Evolutionary conservation across 257 asterid species (phyloP), one percentile per base, ranked within the genome.

Genomic region (Scutellaria galericulata): DNA sequence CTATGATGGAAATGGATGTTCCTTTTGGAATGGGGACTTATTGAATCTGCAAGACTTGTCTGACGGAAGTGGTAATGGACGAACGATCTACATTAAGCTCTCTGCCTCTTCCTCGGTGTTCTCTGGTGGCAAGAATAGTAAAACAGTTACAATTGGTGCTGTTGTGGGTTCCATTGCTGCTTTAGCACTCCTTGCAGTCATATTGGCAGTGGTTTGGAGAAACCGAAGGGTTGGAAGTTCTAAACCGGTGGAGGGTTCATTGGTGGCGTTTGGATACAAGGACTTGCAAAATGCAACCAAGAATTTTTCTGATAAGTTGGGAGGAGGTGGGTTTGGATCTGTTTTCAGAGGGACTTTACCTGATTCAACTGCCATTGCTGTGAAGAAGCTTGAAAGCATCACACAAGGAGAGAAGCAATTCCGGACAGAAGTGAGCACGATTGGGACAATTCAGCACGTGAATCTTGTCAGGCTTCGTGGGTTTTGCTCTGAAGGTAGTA

Each of bases 321-420:
- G 89, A 55, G 82, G 82, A 24, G 89, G 89, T 47, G 89, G 87
- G 5, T 85, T 85, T 53, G 89, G 89, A 14, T 80, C 85, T 2
- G 89, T 85, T 57, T 85, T 73, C 63, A 80, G 73, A 66, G 90
- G 87, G 11, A 50, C 64, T 7, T 70, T 85, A 18, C 77, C 84
- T 1, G 84, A 81, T 62, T 74, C 83, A 4, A 57, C 82, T 9
- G 77, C n/a, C 45, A 57, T 83, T 11, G 87, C 86, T 1, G 87
- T 83, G 61, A 85, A 85, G 79, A 80, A 69, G 69, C 90, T 85
- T 7, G 87, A 77, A 1, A 78, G 86, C 78, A 69, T 81, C 42
- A 81, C 71, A 46, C 90, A 85, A 56, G 90, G 90, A 10, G 86
- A 83, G 83, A 78, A 78, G 80, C 85, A 83, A 61, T 83, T 83